Evolutionary conservation across 2,329 filamentous ascomycete species (phyloP).

Genomic region (Aspergillus ochraceoroseus): DNA sequence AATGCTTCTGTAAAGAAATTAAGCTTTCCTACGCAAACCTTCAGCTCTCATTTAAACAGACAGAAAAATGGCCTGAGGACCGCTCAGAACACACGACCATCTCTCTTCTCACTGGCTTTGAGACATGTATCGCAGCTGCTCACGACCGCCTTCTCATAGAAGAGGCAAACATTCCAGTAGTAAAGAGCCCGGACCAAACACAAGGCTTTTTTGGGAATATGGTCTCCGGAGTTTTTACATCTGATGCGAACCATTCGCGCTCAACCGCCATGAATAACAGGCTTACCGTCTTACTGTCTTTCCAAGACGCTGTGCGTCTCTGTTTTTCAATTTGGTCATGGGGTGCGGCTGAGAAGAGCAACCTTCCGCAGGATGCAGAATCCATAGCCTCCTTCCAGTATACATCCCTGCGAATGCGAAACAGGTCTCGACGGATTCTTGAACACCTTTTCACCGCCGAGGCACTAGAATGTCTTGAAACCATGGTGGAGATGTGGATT

Average conservation of each 20-base stretch:
- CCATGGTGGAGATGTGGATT: constrained; percentile 78
- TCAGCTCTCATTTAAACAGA: constrained; percentile 47
- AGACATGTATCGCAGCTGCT: constrained; percentile 80
- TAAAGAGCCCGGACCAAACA: constrained; percentile 75
- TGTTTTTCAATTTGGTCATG: constrained; percentile 95
- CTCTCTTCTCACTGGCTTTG: constrained; percentile 84
- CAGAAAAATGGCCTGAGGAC: constrained; percentile 36
- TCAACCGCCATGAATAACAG: constrained; percentile 87
- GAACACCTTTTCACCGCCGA: constrained; percentile 93
- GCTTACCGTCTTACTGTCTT: constrained; percentile 88
- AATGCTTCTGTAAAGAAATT: constrained; percentile 79
- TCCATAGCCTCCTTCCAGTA: constrained; percentile 82
- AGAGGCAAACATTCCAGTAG: constrained; percentile 62
- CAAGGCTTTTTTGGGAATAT: constrained; percentile 92
- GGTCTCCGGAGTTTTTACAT: constrained; percentile 83
- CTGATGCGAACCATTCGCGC: constrained; percentile 69
- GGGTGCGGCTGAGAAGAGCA: constrained; percentile 56
- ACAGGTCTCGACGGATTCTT: constrained; percentile 77
- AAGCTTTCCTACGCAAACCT: constrained; percentile 66
- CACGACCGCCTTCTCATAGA: constrained; percentile 77
- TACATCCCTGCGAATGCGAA: constrained; percentile 84
- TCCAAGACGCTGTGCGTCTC: constrained; percentile 89
- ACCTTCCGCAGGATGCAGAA: constrained; percentile 54
- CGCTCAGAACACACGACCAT: constrained; percentile 60
- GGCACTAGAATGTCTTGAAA: constrained; percentile 88